Base-by-base conservation (phyloP, 495 filamentous ascomycete species). In the Penicillium paxilli region DNA sequence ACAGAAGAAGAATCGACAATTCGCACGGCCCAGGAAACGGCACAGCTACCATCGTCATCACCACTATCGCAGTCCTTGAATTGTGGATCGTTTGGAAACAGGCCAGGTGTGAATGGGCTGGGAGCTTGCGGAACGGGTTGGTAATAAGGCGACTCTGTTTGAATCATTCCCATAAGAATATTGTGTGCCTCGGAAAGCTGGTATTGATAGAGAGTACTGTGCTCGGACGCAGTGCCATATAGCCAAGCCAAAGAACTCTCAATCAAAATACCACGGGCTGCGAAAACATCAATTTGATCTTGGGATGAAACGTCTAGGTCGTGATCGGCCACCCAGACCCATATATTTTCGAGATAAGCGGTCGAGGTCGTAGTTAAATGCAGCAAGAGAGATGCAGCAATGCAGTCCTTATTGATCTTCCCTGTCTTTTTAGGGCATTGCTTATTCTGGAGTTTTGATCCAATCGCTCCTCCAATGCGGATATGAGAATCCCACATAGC, bases 401-500 rank as follows among this genome's bases (percentile, higher is more conserved):
- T 75, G 61, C 88, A 92, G 9, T 75, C 53, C 14, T 54, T n/a
- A 26, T 78, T 73, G 16, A 81, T 70, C 1, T 60, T 62, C 26
- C 72, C 71, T 9, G 69, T 75, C 19, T 72, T 68, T 30, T 71
- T 78, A 12, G 86, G 84, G 21, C 90, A 94, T 21, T 77, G 77
- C 58, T 84, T 73, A 0, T 80, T 80, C 64, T 92, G 87, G 3
- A 96, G 77, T 14, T 83, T 55, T 0, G 91, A 91, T 37, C 90
- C 90, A 4, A 81, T 80, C 17, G 85, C 80, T 4, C 92, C 91
- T 23, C 90, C 83, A 12, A 85, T 72, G 45, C 92, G 88, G 62
- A 88, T 84, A 66, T 96, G 92, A 17, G 88, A 86, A 68, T 96
- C 91, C 90, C 90, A 96, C 66, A 95, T 78, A 14, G 80, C 78